Evolutionary conservation across 176 grass and related monocot genomes (phyloP), one percentile per base, ranked within the genome.

Genomic region (Calamus simplicifolius): DNA sequence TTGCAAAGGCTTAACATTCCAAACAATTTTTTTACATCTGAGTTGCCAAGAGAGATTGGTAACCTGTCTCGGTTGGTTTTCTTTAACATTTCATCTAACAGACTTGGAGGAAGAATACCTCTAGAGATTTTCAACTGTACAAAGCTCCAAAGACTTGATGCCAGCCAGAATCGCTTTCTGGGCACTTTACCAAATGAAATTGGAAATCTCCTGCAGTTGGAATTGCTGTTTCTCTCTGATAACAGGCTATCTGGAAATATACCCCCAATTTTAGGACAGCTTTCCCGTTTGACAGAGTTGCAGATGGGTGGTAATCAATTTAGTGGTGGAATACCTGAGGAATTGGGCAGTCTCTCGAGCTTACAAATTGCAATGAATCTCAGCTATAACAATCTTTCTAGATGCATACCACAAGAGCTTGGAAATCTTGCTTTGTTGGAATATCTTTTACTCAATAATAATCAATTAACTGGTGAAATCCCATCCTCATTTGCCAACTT

Each of bases 291-390:
- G 72, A 98, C 94, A 59, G 94, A 81, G 29, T 75, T 98, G 53
- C 94, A 98, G 76, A 89, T 98, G 61, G 85, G 88, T 61, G 94
- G 94, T 13, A 98, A 98, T 75, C 77, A 69, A 19, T 93, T 98
- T 30, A 81, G 73, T 18, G 88, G 85, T 80, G 75, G 30, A 70
- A 93, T 93, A 78, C 94, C 94, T 5, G 83, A 83, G 76, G 94
- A 93, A 58, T 65, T 98, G 31, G 88, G 94, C 2, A 51, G 73
- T 27, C 75, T 98, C 16, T 92, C 94, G 29, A 98, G 88, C 59
- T 66, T 98, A 73, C 94, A 98, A 75, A 98, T 98, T 56, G 94
- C 81, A 54, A 56, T 98, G 87, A 98, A 98, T 89, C 73, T 98
- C 68, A 98, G 93, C 70, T 83, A 80, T 58, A 98, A 98, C 48